Evolutionary conservation across 208 protist genomes (phyloP).

Genomic region (Acanthamoeba triangularis): DNA sequence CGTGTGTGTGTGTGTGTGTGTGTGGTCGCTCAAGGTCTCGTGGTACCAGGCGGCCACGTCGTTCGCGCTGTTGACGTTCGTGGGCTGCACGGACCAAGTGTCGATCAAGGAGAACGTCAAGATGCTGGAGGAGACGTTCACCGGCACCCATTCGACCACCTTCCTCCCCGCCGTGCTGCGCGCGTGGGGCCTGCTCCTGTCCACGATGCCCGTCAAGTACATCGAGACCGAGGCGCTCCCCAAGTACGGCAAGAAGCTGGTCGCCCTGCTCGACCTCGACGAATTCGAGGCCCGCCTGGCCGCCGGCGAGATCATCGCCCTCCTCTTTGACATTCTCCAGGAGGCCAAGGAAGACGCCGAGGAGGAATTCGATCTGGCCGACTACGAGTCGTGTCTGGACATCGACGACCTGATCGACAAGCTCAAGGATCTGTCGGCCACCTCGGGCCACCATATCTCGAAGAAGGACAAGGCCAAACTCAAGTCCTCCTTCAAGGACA

Average conservation of each 20-base stretch:
- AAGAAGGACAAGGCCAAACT: constrained; percentile 66
- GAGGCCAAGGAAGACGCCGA: constrained; percentile 15
- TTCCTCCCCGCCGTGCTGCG: background rate
- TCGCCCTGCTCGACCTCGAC: constrained; percentile 35
- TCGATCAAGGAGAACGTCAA: constrained; percentile 37
- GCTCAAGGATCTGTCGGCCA: constrained; percentile 3
- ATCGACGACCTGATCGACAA: constrained; percentile 54
- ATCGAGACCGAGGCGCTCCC: constrained; percentile 35
- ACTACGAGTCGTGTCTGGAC: constrained; percentile 36
- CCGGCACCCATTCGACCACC: background rate
- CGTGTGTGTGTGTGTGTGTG: background rate
- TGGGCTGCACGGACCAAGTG: constrained; percentile 62
- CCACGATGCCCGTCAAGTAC: constrained; percentile 36
- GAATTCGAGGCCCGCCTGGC: constrained; percentile 52
- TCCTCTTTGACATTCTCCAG: constrained; percentile 52
- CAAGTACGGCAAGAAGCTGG: constrained; percentile 70
- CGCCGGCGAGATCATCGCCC: constrained; percentile 15
- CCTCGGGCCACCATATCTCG: constrained; percentile 55
- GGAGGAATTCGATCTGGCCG: constrained; percentile 25
- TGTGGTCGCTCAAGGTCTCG: background rate
- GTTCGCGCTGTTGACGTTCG: constrained; percentile 24
- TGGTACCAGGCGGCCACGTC: constrained; percentile 2
- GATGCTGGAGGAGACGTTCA: constrained; percentile 29
- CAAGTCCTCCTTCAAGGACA: constrained; percentile 69
- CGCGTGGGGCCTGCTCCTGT: constrained; percentile 26